Percentiles rank a stretch among this genome's conserved stretches.
Conservation (phyloP, 1,139 yeast genomes). For the Taphrina confusa region DNA sequence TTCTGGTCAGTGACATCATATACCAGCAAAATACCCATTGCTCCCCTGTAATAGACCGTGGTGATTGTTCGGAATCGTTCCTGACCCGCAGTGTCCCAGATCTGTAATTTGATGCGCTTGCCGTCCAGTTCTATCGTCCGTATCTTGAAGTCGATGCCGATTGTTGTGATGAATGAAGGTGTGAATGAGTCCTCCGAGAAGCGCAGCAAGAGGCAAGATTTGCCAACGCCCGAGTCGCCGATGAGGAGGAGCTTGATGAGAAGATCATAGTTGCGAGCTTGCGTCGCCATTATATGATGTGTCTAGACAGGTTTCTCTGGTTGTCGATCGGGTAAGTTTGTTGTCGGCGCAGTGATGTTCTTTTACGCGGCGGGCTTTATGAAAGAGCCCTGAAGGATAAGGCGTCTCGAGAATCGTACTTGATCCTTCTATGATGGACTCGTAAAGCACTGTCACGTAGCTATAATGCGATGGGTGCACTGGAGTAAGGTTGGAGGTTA, state of each 20-base stretch:
- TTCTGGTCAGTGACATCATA: constrained; percentile 96
- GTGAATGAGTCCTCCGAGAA: constrained; percentile 97
- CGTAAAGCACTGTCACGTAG: too few relatives aligned
- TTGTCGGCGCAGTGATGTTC: too few relatives aligned
- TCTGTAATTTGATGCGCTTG: constrained; percentile 87
- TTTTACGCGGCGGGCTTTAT: too few relatives aligned
- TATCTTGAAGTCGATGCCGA: constrained; percentile 96
- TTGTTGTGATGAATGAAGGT: constrained; percentile 93
- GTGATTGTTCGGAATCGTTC: constrained; percentile 97
- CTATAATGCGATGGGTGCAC: too few relatives aligned
- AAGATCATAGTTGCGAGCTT: constrained; percentile 82
- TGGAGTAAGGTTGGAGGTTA: too few relatives aligned
- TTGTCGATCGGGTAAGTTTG: too few relatives aligned
- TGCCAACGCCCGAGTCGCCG: constrained; percentile 97
- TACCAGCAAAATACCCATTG: constrained; percentile 94
- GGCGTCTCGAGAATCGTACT: too few relatives aligned
- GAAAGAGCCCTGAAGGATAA: too few relatives aligned
- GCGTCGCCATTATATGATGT: constrained; percentile 44
- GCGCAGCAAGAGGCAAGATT: constrained; percentile 88
- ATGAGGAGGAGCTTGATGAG: constrained; percentile 90
- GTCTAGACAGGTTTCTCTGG: too few relatives aligned
- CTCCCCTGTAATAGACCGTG: constrained; percentile 97
- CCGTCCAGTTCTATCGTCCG: constrained; percentile 94
- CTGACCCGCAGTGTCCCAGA: constrained; percentile 99
- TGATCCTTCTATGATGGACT: too few relatives aligned